Percentiles rank a stretch among this genome's conserved stretches.
These are phyloP conservation scores for Arctostaphylos glauca DNA, from an alignment of 148 eudicot genomes.

Conservation along the genomic window DNA sequence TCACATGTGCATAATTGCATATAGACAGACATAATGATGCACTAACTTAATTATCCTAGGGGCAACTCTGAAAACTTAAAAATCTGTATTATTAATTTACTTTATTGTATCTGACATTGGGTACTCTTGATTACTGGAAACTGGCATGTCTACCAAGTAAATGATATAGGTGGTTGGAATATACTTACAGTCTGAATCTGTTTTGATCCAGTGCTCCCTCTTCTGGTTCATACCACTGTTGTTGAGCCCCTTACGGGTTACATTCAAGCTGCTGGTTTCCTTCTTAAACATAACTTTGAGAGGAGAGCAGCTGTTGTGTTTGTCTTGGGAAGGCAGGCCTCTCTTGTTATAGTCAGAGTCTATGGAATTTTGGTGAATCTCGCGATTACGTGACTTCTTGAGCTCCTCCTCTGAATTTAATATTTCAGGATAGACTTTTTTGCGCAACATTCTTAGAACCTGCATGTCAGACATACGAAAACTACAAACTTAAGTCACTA, in stretches of 20 bases:
- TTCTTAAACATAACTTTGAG: conserved; percentile 17
- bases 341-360: conserved; percentile 10
- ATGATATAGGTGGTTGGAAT: background rate
- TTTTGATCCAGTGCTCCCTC: conserved; percentile 66
- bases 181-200: conserved; percentile 83
- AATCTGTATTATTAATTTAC: background rate
- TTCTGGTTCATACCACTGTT: conserved; percentile 18
- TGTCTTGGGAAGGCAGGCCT: conserved; percentile 19
- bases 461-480: conserved; percentile 13
- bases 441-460: conserved; percentile 39
- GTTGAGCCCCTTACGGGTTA: conserved; percentile 21
- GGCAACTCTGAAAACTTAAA: background rate
- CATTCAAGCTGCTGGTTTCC: conserved; percentile 18
- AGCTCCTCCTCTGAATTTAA: conserved; percentile 24
- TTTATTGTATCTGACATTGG: background rate
- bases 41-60: background rate
- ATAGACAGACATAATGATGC: background rate
- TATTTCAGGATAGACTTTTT: conserved; percentile 52
- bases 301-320: conserved; percentile 19
- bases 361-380: conserved; percentile 18
- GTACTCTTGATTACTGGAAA: background rate
- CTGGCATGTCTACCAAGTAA: background rate
- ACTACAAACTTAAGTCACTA: background rate
- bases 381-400: conserved; percentile 16
- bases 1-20: background rate